These are phyloP conservation scores for Colletotrichum sp. DNA, from an alignment of 2,329 filamentous ascomycete genomes.

Conservation along the genomic window DNA sequence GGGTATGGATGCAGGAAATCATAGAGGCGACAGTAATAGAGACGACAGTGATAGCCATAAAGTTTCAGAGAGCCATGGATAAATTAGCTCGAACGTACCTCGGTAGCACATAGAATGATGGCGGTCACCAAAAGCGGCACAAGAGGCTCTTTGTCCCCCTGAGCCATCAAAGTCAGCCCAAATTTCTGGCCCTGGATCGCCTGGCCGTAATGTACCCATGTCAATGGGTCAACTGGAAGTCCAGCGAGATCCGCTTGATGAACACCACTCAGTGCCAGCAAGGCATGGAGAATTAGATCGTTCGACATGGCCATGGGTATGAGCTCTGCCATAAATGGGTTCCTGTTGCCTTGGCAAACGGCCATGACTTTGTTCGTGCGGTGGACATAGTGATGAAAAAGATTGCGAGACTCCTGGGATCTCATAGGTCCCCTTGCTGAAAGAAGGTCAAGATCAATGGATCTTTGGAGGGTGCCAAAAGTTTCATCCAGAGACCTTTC, in stretches of 20 bases:
- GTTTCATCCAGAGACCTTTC: neutral
- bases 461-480: neutral
- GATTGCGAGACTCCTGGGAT: neutral
- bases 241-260: neutral
- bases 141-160: neutral
- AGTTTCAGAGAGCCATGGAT: too few relatives aligned
- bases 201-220: neutral
- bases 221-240: neutral
- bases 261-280: neutral
- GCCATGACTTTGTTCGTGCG: neutral
- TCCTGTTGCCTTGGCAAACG: neutral
- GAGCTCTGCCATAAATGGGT: neutral
- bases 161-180: neutral
- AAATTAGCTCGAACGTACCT: neutral
- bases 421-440: neutral
- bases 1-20: neutral
- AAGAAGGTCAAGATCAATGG: neutral
- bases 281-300: neutral
- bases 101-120: neutral
- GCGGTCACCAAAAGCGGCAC: neutral
- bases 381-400: neutral
- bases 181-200: neutral
- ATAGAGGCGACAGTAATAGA: too few relatives aligned
- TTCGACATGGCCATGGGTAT: neutral
- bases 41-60: too few relatives aligned